Evolutionary conservation across 306 rosid genomes (phyloP).

Genomic region (Trifolium dubium): DNA sequence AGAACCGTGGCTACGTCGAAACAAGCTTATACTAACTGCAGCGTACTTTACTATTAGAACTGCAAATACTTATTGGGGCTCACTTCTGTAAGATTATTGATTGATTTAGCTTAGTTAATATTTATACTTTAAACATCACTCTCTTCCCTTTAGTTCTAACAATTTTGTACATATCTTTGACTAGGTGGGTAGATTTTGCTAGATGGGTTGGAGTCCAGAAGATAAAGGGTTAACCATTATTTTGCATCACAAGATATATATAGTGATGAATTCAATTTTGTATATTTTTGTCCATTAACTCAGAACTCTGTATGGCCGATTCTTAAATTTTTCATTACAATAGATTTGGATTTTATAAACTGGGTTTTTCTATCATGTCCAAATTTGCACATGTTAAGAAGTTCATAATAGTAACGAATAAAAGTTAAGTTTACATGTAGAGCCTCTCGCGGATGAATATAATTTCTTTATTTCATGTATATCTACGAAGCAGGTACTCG

Average conservation of each 20-base stretch:
- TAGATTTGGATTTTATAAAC: no score
- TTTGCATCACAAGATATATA: constrained; percentile 23
- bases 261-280: neutral
- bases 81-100: constrained; percentile 66
- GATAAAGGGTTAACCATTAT: constrained; percentile 45
- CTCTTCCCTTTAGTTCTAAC: constrained; percentile 19
- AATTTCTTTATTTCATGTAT: no score
- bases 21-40: constrained; percentile 74
- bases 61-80: constrained; percentile 86
- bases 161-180: constrained; percentile 1
- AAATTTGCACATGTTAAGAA: no score
- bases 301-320: constrained; percentile 10
- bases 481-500: no score
- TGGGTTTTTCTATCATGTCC: no score
- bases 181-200: constrained; percentile 95
- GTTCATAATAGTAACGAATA: no score
- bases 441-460: no score
- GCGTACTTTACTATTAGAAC: constrained; percentile 73
- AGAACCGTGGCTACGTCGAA: constrained; percentile 68
- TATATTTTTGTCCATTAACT: constrained; percentile 3
- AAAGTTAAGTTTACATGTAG: no score
- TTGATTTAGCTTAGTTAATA: constrained; percentile 12
- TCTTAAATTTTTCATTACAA: neutral
- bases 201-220: constrained; percentile 85
- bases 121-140: neutral